Percentiles rank a stretch among this genome's conserved stretches.
Conservation (phyloP, 106 monocot genomes). For the Phalaenopsis equestris region DNA sequence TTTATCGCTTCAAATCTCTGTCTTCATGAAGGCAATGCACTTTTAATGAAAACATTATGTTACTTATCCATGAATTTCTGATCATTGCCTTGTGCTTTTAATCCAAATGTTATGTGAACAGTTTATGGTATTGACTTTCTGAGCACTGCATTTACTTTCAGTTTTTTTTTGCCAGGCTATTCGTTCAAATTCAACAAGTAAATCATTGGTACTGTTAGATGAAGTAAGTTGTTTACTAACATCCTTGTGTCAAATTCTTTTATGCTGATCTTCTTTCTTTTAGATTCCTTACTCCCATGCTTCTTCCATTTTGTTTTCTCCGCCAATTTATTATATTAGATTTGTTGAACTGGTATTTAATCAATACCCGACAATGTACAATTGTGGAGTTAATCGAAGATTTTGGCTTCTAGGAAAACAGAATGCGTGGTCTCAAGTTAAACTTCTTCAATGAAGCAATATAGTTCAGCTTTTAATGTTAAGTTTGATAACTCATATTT, state of each 20-base stretch:
- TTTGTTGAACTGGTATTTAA: background rate
- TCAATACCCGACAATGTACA: background rate
- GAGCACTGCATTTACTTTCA: background rate
- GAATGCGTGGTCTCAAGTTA: no score
- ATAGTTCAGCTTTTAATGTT: no score
- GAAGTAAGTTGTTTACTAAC: constrained; percentile 40
- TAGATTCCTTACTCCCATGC: background rate
- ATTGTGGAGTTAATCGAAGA: no score
- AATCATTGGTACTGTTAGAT: constrained; percentile 66
- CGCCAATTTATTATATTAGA: background rate
- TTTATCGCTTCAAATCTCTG: background rate
- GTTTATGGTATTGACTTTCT: background rate
- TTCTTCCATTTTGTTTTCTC: background rate
- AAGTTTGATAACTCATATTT: no score
- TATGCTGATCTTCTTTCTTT: background rate
- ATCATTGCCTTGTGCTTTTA: background rate
- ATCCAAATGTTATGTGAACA: background rate
- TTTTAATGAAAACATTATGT: background rate
- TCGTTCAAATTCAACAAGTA: constrained; percentile 39
- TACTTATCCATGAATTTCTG: background rate
- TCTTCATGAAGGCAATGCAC: background rate
- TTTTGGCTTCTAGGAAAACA: no score
- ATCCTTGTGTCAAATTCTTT: background rate
- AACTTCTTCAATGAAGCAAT: no score
- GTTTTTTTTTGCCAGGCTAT: constrained; percentile 46